These are phyloP conservation scores for Tubosaeta sp. DNA, from an alignment of 768 basidiomycete genomes.

Conservation along the genomic window DNA sequence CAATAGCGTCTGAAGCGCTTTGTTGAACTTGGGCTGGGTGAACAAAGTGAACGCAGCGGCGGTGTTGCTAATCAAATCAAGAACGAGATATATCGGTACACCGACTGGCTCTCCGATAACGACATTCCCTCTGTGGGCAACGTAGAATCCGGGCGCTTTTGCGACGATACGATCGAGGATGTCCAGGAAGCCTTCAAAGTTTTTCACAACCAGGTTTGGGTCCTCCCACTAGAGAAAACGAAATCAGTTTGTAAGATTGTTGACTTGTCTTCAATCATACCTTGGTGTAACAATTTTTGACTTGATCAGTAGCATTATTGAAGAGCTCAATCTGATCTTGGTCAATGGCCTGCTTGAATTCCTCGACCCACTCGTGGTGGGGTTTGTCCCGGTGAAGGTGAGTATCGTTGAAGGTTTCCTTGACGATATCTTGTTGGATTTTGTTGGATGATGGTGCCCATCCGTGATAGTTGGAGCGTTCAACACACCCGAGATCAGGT, in stretches of 20 bases:
- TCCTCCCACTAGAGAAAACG: neutral
- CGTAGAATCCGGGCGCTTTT: slow-evolving; percentile 1
- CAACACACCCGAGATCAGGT: too few species aligned
- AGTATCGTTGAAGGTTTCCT: too few species aligned
- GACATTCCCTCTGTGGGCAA: neutral
- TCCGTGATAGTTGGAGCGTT: too few species aligned
- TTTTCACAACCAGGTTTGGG: neutral
- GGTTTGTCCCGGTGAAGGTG: neutral
- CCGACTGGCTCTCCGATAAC: neutral
- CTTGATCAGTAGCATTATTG: neutral
- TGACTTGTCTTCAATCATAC: neutral
- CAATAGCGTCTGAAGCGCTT: neutral
- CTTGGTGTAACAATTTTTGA: neutral
- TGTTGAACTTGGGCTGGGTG: neutral
- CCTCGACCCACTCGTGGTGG: neutral
- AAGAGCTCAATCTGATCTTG: neutral
- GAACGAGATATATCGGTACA: neutral
- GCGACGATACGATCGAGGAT: neutral
- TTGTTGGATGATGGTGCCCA: too few species aligned
- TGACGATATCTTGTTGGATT: too few species aligned
- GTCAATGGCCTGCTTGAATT: neutral
- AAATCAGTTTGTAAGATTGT: neutral
- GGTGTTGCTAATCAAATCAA: slow-evolving; percentile 1
- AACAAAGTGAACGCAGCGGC: neutral
- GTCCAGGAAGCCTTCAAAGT: neutral